phyloP scores from a whole-genome alignment of 139 green algal species.

The Coccomyxa sp. region DNA sequence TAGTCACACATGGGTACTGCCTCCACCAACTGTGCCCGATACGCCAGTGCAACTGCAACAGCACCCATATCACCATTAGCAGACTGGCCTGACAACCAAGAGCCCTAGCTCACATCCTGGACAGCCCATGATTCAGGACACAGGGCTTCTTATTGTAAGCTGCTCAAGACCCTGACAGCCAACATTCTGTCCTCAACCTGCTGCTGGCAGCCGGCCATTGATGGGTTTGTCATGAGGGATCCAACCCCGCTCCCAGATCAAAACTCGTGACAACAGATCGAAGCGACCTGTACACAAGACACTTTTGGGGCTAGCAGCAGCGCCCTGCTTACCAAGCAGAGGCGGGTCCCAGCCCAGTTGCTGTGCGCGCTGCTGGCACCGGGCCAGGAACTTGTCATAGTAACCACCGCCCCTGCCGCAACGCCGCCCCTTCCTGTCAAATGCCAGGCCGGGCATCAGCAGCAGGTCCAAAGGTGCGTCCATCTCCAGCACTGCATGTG shows the following conservation, averaged over 20 bases:
- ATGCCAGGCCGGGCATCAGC: conserved; percentile 77
- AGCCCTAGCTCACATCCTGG: not conserved
- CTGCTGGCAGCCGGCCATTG: not conserved
- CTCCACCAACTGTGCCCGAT: conserved; percentile 38
- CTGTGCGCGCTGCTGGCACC: conserved; percentile 2
- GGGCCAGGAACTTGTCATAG: conserved; percentile 58
- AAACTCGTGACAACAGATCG: not conserved
- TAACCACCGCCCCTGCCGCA: conserved; percentile 73
- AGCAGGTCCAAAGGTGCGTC: conserved; percentile 54
- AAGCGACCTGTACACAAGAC: not conserved
- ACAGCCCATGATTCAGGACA: not conserved
- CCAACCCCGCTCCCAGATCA: not conserved
- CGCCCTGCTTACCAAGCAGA: conserved; percentile 26
- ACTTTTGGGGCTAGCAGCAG: not conserved
- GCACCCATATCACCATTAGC: not conserved
- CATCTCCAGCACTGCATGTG: conserved; percentile 14
- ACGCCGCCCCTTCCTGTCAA: conserved; percentile 49
- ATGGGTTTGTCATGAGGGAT: not conserved
- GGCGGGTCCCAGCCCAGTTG: conserved; percentile 19
- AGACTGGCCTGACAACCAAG: too few relatives aligned
- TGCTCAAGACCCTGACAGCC: not conserved
- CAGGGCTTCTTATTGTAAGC: not conserved
- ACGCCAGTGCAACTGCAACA: conserved; percentile 40
- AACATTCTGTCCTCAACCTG: not conserved
- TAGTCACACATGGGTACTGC: conserved; percentile 25